These are phyloP conservation scores for Trametopsis cervina DNA, from an alignment of 768 basidiomycete species.

Conservation along the genomic window DNA sequence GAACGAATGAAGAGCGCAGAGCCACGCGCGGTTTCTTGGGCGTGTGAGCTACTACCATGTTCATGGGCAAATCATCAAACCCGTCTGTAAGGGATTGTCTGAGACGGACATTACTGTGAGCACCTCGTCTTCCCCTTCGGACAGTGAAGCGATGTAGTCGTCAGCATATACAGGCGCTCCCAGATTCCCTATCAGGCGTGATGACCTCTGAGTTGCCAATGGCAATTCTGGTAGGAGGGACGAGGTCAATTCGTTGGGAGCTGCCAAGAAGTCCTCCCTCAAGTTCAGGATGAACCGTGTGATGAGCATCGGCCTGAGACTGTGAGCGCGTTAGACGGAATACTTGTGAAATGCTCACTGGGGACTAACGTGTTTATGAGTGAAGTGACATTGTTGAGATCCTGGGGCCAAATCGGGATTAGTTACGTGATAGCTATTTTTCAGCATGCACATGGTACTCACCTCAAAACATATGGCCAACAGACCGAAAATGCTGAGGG, in stretches of 20 bases:
- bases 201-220: background rate
- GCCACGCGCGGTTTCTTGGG: too few species aligned
- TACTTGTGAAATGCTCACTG: too few species aligned
- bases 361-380: conserved; percentile 8
- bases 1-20: too few species aligned
- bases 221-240: background rate
- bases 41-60: too few species aligned
- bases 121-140: too few species aligned
- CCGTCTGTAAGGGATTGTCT: too few species aligned
- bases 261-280: too few species aligned
- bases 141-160: background rate
- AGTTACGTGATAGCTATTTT: too few species aligned
- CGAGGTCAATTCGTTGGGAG: background rate
- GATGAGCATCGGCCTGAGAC: conserved; percentile 8
- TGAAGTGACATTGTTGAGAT: conserved; percentile 9
- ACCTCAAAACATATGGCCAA: conserved; percentile 7
- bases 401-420: too few species aligned
- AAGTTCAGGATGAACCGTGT: conserved; percentile 11
- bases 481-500: conserved; percentile 4
- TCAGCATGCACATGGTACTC: too few species aligned
- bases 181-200: background rate
- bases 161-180: background rate
- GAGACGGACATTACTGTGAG: too few species aligned
- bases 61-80: too few species aligned
- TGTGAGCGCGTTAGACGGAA: background rate